Percentiles rank a stretch among this genome's conserved stretches.
Evolutionary conservation across 352 stramenopile species (phyloP).

Genomic region (Pythium scleroteichum): DNA sequence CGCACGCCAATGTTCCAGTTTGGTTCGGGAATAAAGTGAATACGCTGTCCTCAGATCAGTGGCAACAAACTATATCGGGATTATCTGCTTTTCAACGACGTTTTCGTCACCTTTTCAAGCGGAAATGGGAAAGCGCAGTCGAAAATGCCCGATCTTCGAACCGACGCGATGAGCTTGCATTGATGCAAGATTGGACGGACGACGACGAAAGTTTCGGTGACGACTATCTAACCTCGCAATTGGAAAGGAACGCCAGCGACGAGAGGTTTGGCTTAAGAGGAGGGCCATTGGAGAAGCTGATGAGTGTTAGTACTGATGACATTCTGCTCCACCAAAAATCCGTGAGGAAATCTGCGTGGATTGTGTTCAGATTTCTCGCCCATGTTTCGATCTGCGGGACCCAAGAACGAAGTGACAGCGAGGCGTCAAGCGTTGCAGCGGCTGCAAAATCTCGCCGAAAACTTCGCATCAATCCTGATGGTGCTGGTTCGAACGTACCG

Average conservation of each 20-base stretch:
- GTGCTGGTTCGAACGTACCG: constrained; percentile 21
- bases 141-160: constrained; percentile 41
- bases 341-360: constrained; percentile 68
- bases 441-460: constrained; percentile 77
- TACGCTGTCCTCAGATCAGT: constrained; percentile 28
- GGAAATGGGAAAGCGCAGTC: constrained; percentile 13
- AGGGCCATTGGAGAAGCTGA: constrained; percentile 38
- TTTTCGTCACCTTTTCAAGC: neutral
- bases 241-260: neutral
- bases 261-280: neutral
- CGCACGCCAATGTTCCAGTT: constrained; percentile 54
- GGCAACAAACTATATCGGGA: constrained; percentile 30
- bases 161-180: constrained; percentile 31
- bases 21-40: constrained; percentile 48
- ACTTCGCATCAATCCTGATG: constrained; percentile 50
- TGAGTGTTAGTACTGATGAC: constrained; percentile 64
- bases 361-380: constrained; percentile 81
- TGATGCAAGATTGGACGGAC: constrained; percentile 32
- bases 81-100: constrained; percentile 34
- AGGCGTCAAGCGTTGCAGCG: constrained; percentile 64
- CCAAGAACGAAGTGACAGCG: constrained; percentile 68
- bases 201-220: constrained; percentile 32
- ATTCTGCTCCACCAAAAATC: constrained; percentile 72
- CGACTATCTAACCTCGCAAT: neutral
- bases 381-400: constrained; percentile 70